Evolutionary conservation across 2,329 filamentous ascomycete species (phyloP).

Genomic region (Purpureocillium lavendulum): DNA sequence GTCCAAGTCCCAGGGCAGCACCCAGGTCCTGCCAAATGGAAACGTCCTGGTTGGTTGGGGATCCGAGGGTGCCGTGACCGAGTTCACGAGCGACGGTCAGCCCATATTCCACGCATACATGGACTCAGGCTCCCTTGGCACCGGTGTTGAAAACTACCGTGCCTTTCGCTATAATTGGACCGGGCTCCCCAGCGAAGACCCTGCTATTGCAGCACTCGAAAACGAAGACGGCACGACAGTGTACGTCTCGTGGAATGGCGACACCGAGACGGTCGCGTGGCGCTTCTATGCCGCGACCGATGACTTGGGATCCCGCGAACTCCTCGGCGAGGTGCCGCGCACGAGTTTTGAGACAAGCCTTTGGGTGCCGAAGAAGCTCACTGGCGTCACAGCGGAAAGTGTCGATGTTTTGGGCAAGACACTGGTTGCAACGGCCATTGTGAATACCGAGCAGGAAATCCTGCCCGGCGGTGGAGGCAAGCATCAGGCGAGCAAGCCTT

Average conservation of each 20-base stretch:
- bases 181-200: conserved; percentile 26
- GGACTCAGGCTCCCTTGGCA: conserved; percentile 23
- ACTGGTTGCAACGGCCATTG: too few species aligned
- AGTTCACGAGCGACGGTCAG: conserved; percentile 35
- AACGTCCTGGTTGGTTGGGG: conserved; percentile 52
- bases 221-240: conserved; percentile 4
- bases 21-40: conserved; percentile 41
- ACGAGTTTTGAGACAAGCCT: background rate
- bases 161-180: conserved; percentile 46
- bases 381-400: too few species aligned
- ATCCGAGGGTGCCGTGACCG: conserved; percentile 36
- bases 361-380: too few species aligned
- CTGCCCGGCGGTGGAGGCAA: too few species aligned
- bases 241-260: conserved; percentile 48
- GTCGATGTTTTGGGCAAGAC: too few species aligned
- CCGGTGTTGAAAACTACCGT: conserved; percentile 41
- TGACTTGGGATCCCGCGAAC: background rate
- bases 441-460: too few species aligned
- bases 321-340: background rate
- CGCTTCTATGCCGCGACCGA: background rate
- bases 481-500: too few species aligned
- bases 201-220: conserved; percentile 13
- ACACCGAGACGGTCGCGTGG: conserved; percentile 23
- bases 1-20: conserved; percentile 24
- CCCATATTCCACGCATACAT: conserved; percentile 46